Evolutionary conservation across 164 flowering plant genomes (phyloP), one percentile per base, ranked within the genome.

Genomic region (Cinnamomum chago): DNA sequence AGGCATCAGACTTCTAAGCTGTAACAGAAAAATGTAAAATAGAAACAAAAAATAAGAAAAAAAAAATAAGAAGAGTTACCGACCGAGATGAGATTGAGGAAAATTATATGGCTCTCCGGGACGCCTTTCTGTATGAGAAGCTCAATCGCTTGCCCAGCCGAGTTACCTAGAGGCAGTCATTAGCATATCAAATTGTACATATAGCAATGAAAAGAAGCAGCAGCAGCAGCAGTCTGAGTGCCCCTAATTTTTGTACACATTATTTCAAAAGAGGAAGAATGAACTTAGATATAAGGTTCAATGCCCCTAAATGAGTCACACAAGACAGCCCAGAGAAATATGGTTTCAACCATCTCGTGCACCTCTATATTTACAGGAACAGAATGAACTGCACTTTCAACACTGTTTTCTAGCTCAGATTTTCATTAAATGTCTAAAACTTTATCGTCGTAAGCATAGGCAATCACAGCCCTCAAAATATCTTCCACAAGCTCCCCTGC

Each of bases 51-150:
- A n/a, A n/a, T 35, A 18, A 3, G 22, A 9, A 33, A 27, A 40
- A 33, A 55, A 14, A 55, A 3, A 62, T 62, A 52, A 30, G 33
- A 20, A 65, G 7, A 22, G 40, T 20, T 2, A 79, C 98, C 85
- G 77, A 94, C 98, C 47, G 98, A 94, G 15, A 94, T 94, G 67
- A 94, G 93, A 81, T 91, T 94, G 18, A 94, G 85, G 82, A 94
- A 92, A 75, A 94, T 94, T 24, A 94, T 94, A 81, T 87, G 87
- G 18, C 90, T 80, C 81, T 94, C 97, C 9, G 95, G 97, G 50
- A 94, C 98, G 33, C 98, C 98, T 87, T 94, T 89, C 86, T 85
- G 90, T 82, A 94, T 83, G 52, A 94, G 91, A 62, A 94, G 86
- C 74, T 92, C 94, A 73, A 94, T 94, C 52, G 98, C 98, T 79